These are phyloP conservation scores for Umbilicus rupestris DNA, from an alignment of 164 flowering plant species.

Conservation along the genomic window DNA sequence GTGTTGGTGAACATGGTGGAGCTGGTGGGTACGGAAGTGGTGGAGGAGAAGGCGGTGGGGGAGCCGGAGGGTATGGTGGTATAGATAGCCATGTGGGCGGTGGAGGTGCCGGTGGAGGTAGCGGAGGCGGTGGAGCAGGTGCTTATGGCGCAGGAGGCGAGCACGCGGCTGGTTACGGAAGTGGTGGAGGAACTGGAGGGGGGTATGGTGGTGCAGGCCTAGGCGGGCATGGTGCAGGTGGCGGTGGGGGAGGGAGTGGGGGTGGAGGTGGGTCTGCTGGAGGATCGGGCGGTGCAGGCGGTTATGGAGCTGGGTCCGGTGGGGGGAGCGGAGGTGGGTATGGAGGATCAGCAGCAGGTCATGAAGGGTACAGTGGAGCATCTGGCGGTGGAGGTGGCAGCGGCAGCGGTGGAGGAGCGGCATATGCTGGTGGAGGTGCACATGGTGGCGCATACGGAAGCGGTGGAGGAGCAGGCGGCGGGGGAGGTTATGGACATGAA, in stretches of 20 bases:
- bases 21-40: slow-evolving; percentile 20
- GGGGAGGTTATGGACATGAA: slow-evolving; percentile 20
- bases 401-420: slow-evolving; percentile 24
- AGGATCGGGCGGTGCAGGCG: slow-evolving; percentile 24
- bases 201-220: slow-evolving; percentile 21
- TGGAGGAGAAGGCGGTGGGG: slow-evolving; percentile 14
- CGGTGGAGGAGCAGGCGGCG: slow-evolving; percentile 25
- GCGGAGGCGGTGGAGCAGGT: slow-evolving; percentile 22
- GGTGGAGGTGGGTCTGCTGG: slow-evolving; percentile 22
- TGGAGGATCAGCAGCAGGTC: slow-evolving; percentile 10
- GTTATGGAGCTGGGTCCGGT: slow-evolving; percentile 22
- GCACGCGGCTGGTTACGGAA: slow-evolving; percentile 11
- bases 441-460: slow-evolving; percentile 23
- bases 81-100: slow-evolving; percentile 10
- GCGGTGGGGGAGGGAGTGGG: slow-evolving; percentile 18
- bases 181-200: slow-evolving; percentile 11
- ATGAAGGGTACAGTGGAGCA: slow-evolving; percentile 13
- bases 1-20: slow-evolving; percentile 12
- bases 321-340: slow-evolving; percentile 26
- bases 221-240: slow-evolving; percentile 24
- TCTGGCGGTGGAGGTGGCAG: slow-evolving; percentile 20
- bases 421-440: slow-evolving; percentile 17
- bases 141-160: slow-evolving; percentile 16
- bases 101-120: slow-evolving; percentile 22
- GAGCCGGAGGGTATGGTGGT: slow-evolving; percentile 15